Percentiles rank a stretch among this genome's conserved stretches.
Conservation (phyloP, 768 basidiomycete genomes). For the Lentinula raphanica region DNA sequence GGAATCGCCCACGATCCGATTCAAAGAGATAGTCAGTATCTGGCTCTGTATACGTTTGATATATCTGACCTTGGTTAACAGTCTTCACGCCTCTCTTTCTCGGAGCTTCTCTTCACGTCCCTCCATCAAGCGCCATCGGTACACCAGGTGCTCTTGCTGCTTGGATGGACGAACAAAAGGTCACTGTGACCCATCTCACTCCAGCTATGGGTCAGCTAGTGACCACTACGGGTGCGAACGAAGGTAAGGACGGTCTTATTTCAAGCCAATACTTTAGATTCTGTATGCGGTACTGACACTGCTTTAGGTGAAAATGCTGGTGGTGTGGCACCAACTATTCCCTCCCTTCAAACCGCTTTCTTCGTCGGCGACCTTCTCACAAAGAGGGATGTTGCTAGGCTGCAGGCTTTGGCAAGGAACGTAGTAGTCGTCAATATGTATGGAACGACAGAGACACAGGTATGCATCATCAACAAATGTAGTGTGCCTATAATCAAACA, state of each 20-base stretch:
- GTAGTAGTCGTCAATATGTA: slow-evolving; percentile 99
- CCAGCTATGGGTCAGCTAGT: slow-evolving; percentile 99
- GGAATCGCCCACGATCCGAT: slow-evolving; percentile 99
- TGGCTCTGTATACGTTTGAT: neutral
- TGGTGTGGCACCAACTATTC: slow-evolving; percentile 76
- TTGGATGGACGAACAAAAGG: slow-evolving; percentile 92
- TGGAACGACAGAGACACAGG: slow-evolving; percentile 96
- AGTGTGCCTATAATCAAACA: too few species aligned
- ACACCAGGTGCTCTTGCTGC: slow-evolving; percentile 94
- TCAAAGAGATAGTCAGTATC: slow-evolving; percentile 88
- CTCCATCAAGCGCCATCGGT: slow-evolving; percentile 94
- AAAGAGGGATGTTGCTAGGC: slow-evolving; percentile 92
- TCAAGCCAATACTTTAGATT: too few species aligned
- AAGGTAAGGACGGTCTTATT: neutral
- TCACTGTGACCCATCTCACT: slow-evolving; percentile 96
- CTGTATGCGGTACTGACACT: too few species aligned
- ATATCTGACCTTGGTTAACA: slow-evolving; percentile 25
- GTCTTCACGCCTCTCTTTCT: slow-evolving; percentile 99
- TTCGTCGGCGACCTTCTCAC: slow-evolving; percentile 99
- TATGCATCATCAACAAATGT: neutral
- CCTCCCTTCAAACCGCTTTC: slow-evolving; percentile 84
- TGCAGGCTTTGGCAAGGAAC: slow-evolving; percentile 89
- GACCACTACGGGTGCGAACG: slow-evolving; percentile 23
- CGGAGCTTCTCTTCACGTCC: slow-evolving; percentile 91
- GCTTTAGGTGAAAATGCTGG: slow-evolving; percentile 27